Conservation (phyloP, 768 basidiomycete genomes). For the Piloderma croceum region DNA sequence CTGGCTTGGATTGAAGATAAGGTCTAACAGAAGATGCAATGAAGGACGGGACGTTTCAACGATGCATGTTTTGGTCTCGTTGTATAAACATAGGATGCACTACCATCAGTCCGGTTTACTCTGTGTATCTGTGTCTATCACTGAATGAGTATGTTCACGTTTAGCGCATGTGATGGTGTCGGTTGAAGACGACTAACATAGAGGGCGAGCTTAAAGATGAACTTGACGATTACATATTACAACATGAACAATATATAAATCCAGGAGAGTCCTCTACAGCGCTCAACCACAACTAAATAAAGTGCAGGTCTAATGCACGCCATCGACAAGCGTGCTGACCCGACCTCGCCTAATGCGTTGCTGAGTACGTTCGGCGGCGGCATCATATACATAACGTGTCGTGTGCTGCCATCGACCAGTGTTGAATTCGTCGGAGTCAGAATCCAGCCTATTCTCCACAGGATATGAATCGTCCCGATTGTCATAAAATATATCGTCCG, state of each 20-base stretch:
- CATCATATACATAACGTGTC: slow-evolving; percentile 84
- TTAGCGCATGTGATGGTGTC: too few relatives aligned
- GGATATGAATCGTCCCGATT: slow-evolving; percentile 29
- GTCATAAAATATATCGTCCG: slow-evolving; percentile 52
- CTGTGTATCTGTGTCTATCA: too few relatives aligned
- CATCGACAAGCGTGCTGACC: slow-evolving; percentile 38
- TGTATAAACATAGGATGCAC: too few relatives aligned
- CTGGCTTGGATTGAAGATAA: slow-evolving; percentile 19
- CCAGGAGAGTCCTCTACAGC: not conserved
- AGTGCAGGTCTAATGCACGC: slow-evolving; percentile 44
- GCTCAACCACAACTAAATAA: too few relatives aligned
- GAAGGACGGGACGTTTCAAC: too few relatives aligned
- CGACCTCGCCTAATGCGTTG: slow-evolving; percentile 47
- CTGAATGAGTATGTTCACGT: too few relatives aligned
- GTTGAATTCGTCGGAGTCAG: slow-evolving; percentile 45
- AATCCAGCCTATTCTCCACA: slow-evolving; percentile 36
- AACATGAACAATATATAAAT: not conserved
- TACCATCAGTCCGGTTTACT: too few relatives aligned
- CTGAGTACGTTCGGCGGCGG: slow-evolving; percentile 75
- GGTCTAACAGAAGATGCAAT: too few relatives aligned
- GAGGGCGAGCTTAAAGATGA: too few relatives aligned
- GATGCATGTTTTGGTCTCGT: too few relatives aligned
- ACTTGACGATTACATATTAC: not conserved
- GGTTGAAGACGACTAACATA: too few relatives aligned
- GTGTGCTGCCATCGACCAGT: slow-evolving; percentile 38